Conservation (phyloP, 805 yeast genomes). For the Barnettozyma siamensis region DNA sequence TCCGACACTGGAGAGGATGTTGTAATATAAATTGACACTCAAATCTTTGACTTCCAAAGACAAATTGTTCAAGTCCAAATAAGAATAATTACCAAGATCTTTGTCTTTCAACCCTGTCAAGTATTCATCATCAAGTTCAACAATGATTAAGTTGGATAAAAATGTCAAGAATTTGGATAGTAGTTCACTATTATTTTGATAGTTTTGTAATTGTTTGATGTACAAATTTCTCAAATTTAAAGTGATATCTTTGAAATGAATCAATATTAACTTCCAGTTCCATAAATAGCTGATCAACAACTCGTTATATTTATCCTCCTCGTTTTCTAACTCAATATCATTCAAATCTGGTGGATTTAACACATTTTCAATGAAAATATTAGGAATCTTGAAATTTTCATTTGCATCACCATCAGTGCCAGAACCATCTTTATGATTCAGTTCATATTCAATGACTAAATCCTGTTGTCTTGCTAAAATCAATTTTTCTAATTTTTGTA, state of each 20-base stretch:
- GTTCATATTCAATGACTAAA: slow-evolving; percentile 54
- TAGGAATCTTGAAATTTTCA: slow-evolving; percentile 25
- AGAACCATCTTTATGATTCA: slow-evolving; percentile 36
- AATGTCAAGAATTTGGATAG: slow-evolving; percentile 46
- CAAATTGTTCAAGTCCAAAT: slow-evolving; percentile 32
- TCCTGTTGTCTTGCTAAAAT: slow-evolving; percentile 50
- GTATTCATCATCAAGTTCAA: slow-evolving; percentile 26
- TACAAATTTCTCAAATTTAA: slow-evolving; percentile 57
- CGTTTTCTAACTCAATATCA: slow-evolving; percentile 29
- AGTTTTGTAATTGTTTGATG: slow-evolving; percentile 45
- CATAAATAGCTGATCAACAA: slow-evolving; percentile 44
- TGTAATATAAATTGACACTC: slow-evolving; percentile 44
- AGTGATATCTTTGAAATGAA: slow-evolving; percentile 59
- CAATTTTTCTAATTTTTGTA: slow-evolving; percentile 32
- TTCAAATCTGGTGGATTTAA: slow-evolving; percentile 22
- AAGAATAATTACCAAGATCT: slow-evolving; percentile 21
- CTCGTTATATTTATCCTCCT: slow-evolving; percentile 29
- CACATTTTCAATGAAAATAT: slow-evolving; percentile 33
- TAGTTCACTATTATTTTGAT: slow-evolving; percentile 31
- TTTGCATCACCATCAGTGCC: slow-evolving; percentile 16
- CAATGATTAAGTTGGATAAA: slow-evolving; percentile 47
- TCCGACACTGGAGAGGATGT: slow-evolving; percentile 46
- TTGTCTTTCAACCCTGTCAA: slow-evolving; percentile 16
- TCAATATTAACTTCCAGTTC: slow-evolving; percentile 62
- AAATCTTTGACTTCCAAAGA: slow-evolving; percentile 15